Base-by-base conservation (phyloP, 1,284 basidiomycete genomes). In the Naganishia sp. region DNA sequence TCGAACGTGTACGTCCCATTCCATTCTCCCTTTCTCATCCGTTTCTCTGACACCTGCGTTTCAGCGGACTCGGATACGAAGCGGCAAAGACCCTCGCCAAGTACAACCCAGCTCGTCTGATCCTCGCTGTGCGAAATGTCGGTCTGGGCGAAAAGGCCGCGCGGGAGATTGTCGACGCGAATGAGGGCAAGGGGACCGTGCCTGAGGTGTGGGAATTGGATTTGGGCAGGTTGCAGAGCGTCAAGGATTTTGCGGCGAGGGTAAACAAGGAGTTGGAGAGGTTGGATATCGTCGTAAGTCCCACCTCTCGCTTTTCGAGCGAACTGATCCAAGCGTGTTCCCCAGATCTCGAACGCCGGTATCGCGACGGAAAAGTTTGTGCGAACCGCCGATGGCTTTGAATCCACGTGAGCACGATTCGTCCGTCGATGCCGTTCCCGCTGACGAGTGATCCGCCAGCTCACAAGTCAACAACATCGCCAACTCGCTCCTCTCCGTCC, bases 401-500 rank as follows among this genome's bases (percentile, higher is more conserved):
- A 67, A 63, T 57, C 66, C 10, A 63, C 66, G 61, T 67, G 4
- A 56, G 66, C 56, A 42, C 47, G 31, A 6, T 28, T n/a, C n/a
- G n/a, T n/a, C n/a, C n/a, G n/a, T n/a, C n/a, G n/a, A n/a, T n/a
- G 6, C 21, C 41, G 25, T 28, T 21, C 7, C 15, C 21, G 6
- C 25, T 31, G 58, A 55, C 18, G 6, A 45, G 10, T 23, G 23
- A n/a, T 28, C 10, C 25, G 6, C 47, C 47, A 67, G 66, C 17
- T 63, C 50, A 17, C 66, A 67, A 58, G 61, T 67, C 15, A 67
- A 67, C 54, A 63, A 63, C 49, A 63, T 67, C 39, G 45, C 66
- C 53, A 67, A 63, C 43, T 57, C 66, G 11, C 66, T 67, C 25
- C 61, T 67, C 39, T 63, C 60, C 21, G 49, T 63, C 52, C 66